A percentile compares a stretch with the other conserved stretches of the same genome.
Evolutionary conservation across 164 flowering plant genomes (phyloP).

Genomic region (Echeveria elegans): DNA sequence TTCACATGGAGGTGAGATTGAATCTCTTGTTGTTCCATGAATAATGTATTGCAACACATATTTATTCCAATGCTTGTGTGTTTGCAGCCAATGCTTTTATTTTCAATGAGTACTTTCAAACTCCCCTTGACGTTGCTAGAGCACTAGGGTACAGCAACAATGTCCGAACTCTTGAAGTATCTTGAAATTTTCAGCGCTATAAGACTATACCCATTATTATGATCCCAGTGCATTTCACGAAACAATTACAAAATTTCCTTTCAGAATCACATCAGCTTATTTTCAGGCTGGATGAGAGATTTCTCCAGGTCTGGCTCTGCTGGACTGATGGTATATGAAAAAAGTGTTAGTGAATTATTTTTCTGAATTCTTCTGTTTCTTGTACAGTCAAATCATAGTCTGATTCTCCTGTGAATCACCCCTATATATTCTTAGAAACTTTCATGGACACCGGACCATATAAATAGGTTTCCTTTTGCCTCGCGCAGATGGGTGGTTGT

Average conservation of each 20-base stretch:
- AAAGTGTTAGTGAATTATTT: constrained; percentile 65
- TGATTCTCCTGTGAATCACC: no score
- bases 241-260: neutral
- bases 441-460: no score
- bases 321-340: constrained; percentile 37
- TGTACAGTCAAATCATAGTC: neutral
- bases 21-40: neutral
- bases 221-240: neutral
- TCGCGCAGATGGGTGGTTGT: constrained; percentile 79
- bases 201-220: neutral
- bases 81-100: constrained; percentile 16
- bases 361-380: neutral
- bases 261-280: constrained; percentile 14
- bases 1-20: constrained; percentile 13
- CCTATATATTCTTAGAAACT: no score
- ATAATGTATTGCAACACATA: neutral
- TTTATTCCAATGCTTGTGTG: neutral
- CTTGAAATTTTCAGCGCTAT: neutral
- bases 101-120: constrained; percentile 15
- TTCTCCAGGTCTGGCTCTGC: constrained; percentile 13
- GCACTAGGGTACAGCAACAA: constrained; percentile 8
- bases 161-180: constrained; percentile 16
- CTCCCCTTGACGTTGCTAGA: constrained; percentile 19
- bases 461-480: neutral
- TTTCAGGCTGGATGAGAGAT: constrained; percentile 18